Base-by-base conservation (phyloP, 1,284 basidiomycete species). In the Rhodotorula sp. region DNA sequence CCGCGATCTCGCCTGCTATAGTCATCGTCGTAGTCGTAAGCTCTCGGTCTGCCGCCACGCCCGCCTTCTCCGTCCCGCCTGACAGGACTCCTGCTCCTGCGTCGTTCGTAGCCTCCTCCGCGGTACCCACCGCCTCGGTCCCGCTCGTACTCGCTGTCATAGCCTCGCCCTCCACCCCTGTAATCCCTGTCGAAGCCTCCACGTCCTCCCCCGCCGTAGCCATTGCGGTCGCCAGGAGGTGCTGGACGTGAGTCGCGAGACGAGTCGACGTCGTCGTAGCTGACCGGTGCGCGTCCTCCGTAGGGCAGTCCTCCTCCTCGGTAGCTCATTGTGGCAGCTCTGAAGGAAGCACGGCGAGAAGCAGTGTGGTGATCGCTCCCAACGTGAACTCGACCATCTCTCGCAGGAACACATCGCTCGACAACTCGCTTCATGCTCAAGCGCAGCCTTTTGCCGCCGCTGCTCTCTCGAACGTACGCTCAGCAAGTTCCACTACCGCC, bases 61-160 rank as follows among this genome's bases (percentile, higher is more conserved):
- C 32, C 32, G 2, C 53, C 20, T 1, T 24, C 22, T 30, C 47
- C 62, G 39, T 36, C 57, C 57, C 59, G 62, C 62, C 52, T 27
- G 7, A 36, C 36, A 4, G 70, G 69, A 27, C 51, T 61, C 56
- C 66, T 65, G 52, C 68, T 64, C 56, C 67, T 54, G 53, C 68
- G 66, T 30, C 64, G 29, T 19, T 55, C 61, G 61, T 67, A 61
- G 10, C 48, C 60, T 19, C 48, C 54, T 4, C 53, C 22, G 20
- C 55, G 44, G 8, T 49, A 54, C 20, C 48, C 32, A 20, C 53
- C 32, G 10, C 47, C 29, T 24, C 47, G 27, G 56, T 64, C 27
- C 19, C 36, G 17, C 30, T 44, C 62, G 24, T 51, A 44, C 44
- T 17, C 57, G 19, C 36, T 34, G 3, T 52, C 44, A 46, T 49